These are phyloP conservation scores for Antarctomyces pellizariae DNA, from an alignment of 495 filamentous ascomycete species.

Conservation along the genomic window DNA sequence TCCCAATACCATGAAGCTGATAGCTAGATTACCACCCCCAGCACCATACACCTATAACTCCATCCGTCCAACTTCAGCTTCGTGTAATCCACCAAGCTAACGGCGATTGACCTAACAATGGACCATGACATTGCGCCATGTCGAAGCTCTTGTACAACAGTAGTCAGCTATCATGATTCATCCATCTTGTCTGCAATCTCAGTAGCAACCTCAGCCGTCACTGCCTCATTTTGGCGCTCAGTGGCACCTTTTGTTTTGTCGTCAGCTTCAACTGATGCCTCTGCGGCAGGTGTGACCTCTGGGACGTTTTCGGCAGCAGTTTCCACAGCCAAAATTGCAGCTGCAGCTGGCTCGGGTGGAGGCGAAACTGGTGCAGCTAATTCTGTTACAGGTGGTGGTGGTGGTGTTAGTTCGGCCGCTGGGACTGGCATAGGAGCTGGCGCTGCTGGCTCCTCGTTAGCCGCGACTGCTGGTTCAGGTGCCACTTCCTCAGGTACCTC, in stretches of 20 bases:
- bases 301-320: background rate
- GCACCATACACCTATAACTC: no score
- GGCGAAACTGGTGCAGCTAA: background rate
- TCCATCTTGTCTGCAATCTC: constrained; percentile 9
- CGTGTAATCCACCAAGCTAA: no score
- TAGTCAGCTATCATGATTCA: background rate
- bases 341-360: background rate
- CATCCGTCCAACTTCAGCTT: no score
- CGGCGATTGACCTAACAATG: background rate
- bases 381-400: constrained; percentile 1
- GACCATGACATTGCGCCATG: background rate
- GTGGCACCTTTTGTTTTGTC: constrained; percentile 12
- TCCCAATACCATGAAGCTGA: no score
- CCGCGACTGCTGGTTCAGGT: constrained; percentile 6
- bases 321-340: background rate
- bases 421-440: background rate
- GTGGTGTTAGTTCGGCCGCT: background rate
- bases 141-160: background rate
- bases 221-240: constrained; percentile 12
- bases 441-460: background rate
- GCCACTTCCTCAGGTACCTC: constrained; percentile 5
- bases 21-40: no score
- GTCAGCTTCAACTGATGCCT: constrained; percentile 1
- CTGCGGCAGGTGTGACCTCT: background rate
- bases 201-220: constrained; percentile 12